Evolutionary conservation across 1,284 basidiomycete genomes (phyloP).

Genomic region (Ustilago tritici): DNA sequence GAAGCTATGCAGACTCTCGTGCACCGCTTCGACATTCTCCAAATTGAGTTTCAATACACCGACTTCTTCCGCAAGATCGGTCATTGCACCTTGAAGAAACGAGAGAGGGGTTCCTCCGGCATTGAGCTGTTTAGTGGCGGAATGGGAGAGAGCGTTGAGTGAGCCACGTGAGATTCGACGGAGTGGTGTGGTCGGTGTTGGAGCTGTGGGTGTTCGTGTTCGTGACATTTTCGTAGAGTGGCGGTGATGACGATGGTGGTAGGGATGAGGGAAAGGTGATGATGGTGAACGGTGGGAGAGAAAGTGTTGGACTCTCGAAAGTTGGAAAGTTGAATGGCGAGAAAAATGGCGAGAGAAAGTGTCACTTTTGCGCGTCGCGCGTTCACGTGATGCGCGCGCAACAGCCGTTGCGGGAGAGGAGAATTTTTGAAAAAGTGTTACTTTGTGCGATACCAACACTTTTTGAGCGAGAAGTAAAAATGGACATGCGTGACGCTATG

Average conservation of each 20-base stretch:
- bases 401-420: not conserved
- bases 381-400: constrained; percentile 38
- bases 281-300: constrained; percentile 8
- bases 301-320: constrained; percentile 11
- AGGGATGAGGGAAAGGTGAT: constrained; percentile 1
- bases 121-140: constrained; percentile 70
- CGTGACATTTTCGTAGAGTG: constrained; percentile 24
- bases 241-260: not conserved
- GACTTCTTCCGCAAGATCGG: constrained; percentile 87
- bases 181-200: constrained; percentile 77
- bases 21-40: constrained; percentile 78
- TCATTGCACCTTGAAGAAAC: constrained; percentile 84
- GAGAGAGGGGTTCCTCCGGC: constrained; percentile 77
- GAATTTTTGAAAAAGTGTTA: constrained; percentile 12
- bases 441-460: constrained; percentile 11
- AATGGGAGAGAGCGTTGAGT: constrained; percentile 80
- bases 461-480: not conserved
- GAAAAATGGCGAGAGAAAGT: not conserved
- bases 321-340: not conserved
- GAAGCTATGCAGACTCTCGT: constrained; percentile 83
- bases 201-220: constrained; percentile 19
- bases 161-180: constrained; percentile 91
- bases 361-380: constrained; percentile 49
- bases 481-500: constrained; percentile 2
- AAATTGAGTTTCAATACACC: constrained; percentile 82